Percentiles rank a stretch among this genome's conserved stretches.
Evolutionary conservation across 2,329 filamentous ascomycete genomes (phyloP).

Genomic region (Ophiostoma ips): DNA sequence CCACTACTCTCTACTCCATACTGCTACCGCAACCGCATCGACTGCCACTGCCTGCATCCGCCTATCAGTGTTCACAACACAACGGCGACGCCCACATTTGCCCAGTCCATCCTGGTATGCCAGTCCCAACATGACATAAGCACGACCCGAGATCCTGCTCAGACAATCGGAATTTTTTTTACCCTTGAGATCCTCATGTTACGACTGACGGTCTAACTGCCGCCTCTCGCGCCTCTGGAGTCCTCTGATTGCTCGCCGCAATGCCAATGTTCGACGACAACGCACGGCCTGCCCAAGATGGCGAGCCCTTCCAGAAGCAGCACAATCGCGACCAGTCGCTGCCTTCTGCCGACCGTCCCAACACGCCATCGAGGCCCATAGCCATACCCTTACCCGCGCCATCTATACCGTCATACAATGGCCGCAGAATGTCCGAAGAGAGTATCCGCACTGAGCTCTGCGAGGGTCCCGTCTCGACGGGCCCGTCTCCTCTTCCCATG

Average conservation of each 20-base stretch:
- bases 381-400: slow-evolving; percentile 12
- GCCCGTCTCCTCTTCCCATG: slow-evolving; percentile 16
- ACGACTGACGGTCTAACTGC: too few relatives aligned
- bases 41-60: not conserved
- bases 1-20: too few relatives aligned
- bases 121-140: not conserved
- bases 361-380: slow-evolving; percentile 13
- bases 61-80: too few relatives aligned
- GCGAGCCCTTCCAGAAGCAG: slow-evolving; percentile 6
- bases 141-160: not conserved
- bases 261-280: slow-evolving; percentile 49
- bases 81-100: not conserved
- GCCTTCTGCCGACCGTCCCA: not conserved
- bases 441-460: slow-evolving; percentile 48
- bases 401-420: slow-evolving; percentile 6
- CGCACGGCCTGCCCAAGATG: slow-evolving; percentile 22
- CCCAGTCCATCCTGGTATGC: not conserved
- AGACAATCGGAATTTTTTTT: not conserved
- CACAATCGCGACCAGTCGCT: slow-evolving; percentile 1
- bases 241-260: slow-evolving; percentile 8
- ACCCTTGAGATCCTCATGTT: not conserved
- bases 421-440: slow-evolving; percentile 39
- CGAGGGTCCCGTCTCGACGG: slow-evolving; percentile 39
- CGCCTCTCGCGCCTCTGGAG: too few relatives aligned
- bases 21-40: too few relatives aligned